Base-by-base conservation (phyloP, 1,139 yeast genomes). In the Hansenula sp. region DNA sequence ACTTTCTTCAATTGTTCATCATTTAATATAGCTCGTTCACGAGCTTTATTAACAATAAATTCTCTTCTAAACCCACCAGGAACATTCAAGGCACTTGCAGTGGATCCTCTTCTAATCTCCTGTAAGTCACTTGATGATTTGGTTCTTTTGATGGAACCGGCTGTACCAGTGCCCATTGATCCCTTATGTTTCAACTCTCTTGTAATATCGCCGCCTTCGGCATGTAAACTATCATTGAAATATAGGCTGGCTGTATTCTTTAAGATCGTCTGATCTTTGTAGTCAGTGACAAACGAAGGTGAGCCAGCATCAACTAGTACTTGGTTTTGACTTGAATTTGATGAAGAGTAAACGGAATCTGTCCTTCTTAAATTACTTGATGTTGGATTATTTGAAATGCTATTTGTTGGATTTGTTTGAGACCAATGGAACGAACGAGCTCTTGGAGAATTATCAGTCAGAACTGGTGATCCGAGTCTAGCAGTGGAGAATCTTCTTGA, bases 51-150 rank as follows among this genome's bases (percentile, higher is more conserved):
- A 13, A 75, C 64, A 32, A 84, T 63, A 55, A 74, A 84, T 48
- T 82, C 87, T 53, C 94, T 70, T 59, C 94, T 71, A 59, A 85
- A 85, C 0, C 93, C 93, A 36, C 94, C 94, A 0, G 93, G 93
- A 10, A 85, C 83, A 52, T 84, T 80, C 37, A 85, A 63, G 1
- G 80, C 80, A 47, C 86, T 76, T 1, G 91, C 93, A 18, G 74
- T 68, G 0, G 88, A 80, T 11, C 76, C 79, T 46, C 87, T 67
- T 52, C 90, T 68, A 35, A 46, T 48, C 8, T 49, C 51, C 15
- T 46, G 39, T 16, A 57, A 36, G 39, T 60, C 50, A 19, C 65
- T 63, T 18, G 57, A 49, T 1, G 68, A 63, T 34, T 55, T 57
- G 2, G 57, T 56, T 43, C 51, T 58, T 44, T 57, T 62, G 61